Conservation (phyloP, 2,329 filamentous ascomycete species). For the Colletotrichum endophyticum region DNA sequence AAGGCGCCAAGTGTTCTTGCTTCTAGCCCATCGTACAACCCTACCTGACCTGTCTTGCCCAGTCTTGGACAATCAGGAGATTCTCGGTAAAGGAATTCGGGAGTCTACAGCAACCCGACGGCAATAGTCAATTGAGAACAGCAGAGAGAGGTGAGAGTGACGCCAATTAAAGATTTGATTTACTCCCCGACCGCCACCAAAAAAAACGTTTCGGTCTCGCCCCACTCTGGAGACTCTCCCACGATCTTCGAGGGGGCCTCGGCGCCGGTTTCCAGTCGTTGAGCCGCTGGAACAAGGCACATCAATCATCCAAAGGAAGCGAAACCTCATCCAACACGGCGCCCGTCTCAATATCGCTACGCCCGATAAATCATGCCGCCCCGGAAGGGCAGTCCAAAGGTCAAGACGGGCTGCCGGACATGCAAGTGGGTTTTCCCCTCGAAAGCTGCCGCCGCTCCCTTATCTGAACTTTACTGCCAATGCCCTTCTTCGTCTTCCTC, state of each 20-base stretch:
- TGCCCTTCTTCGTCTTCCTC: not conserved
- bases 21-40: not conserved
- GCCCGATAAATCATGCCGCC: not conserved
- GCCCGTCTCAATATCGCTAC: not conserved
- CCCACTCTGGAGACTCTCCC: not conserved
- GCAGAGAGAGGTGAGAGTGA: not conserved
- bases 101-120: not conserved
- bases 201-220: not conserved
- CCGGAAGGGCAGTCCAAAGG: conserved; percentile 33
- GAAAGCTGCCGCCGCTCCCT: not conserved
- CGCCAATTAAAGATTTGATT: not conserved
- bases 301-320: not conserved
- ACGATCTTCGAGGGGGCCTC: not conserved
- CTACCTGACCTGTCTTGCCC: not conserved
- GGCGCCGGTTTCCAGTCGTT: not conserved
- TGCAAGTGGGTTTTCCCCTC: conserved; percentile 52
- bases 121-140: not conserved
- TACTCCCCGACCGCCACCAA: not conserved
- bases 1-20: not conserved
- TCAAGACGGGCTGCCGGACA: conserved; percentile 56
- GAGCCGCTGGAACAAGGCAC: not conserved
- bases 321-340: not conserved
- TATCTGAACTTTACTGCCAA: not conserved
- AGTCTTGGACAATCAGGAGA: not conserved
- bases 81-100: not conserved